These are phyloP conservation scores for Coemansia sp. DNA, from an alignment of 192 early-diverging fungal genomes.

Conservation along the genomic window DNA sequence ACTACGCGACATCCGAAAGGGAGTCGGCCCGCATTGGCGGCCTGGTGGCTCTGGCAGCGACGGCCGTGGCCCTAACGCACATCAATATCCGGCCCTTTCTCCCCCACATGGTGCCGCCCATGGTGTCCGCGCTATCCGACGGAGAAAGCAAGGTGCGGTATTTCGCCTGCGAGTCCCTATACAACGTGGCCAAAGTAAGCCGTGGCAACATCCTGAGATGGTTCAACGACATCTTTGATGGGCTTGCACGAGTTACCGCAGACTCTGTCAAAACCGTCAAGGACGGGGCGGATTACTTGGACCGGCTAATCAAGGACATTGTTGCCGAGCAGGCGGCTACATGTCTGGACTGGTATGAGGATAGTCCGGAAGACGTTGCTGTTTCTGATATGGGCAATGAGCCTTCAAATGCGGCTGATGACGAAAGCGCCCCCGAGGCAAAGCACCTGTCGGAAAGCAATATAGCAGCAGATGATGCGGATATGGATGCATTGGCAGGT, in stretches of 20 bases:
- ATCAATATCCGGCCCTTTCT: conserved; percentile 67
- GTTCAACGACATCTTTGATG: conserved; percentile 98
- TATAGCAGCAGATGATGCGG: too few species aligned
- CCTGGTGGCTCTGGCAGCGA: conserved; percentile 85
- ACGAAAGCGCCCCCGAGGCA: too few species aligned
- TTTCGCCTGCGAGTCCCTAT: conserved; percentile 98
- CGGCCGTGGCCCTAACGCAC: conserved; percentile 82
- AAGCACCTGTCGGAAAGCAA: not conserved
- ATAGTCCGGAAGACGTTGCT: not conserved
- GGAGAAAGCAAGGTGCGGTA: conserved; percentile 92
- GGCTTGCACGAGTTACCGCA: conserved; percentile 79
- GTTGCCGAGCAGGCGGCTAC: conserved; percentile 85
- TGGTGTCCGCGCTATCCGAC: conserved; percentile 88
- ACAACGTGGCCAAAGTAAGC: conserved; percentile 97
- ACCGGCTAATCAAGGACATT: conserved; percentile 95
- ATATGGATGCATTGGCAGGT: not conserved
- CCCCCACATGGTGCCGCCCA: conserved; percentile 85
- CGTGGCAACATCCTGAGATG: conserved; percentile 80
- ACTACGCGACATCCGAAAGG: conserved; percentile 86
- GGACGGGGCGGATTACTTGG: conserved; percentile 90
- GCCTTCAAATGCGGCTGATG: not conserved
- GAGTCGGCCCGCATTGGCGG: conserved; percentile 89
- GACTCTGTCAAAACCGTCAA: conserved; percentile 91
- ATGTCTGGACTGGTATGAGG: conserved; percentile 58
- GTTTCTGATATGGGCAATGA: not conserved